Percentiles rank a stretch among this genome's conserved stretches.
Conservation (phyloP, 2,329 filamentous ascomycete species). For the Fusarium armeniacum region DNA sequence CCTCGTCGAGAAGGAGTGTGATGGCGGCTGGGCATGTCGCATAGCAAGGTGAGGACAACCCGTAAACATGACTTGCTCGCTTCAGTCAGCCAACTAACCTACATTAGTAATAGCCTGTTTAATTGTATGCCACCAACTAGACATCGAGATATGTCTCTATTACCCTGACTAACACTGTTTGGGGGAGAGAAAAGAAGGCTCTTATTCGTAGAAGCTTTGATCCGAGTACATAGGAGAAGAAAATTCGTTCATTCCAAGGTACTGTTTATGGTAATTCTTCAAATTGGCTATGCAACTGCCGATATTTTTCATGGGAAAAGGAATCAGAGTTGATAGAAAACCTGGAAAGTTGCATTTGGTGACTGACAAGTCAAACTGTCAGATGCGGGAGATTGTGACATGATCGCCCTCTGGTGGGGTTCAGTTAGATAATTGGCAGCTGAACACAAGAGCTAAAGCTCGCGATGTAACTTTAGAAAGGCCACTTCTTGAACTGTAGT, state of each 20-base stretch:
- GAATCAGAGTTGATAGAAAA: slow-evolving; percentile 26
- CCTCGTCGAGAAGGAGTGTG: slow-evolving; percentile 25
- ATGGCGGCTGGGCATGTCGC: slow-evolving; percentile 28
- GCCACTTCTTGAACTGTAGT: slow-evolving; percentile 16
- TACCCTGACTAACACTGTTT: background rate
- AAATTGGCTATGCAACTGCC: slow-evolving; percentile 28
- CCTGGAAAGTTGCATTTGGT: slow-evolving; percentile 15
- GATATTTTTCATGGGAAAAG: slow-evolving; percentile 22
- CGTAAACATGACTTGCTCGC: slow-evolving; percentile 4
- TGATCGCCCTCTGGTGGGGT: slow-evolving; percentile 32
- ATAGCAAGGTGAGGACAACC: slow-evolving; percentile 23
- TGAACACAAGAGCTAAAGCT: slow-evolving; percentile 27
- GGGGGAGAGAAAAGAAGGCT: slow-evolving; percentile 1
- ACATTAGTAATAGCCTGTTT: slow-evolving; percentile 25
- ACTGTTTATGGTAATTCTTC: background rate
- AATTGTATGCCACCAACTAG: background rate
- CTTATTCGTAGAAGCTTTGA: slow-evolving; percentile 14
- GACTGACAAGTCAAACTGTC: slow-evolving; percentile 41
- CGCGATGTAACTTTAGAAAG: slow-evolving; percentile 29
- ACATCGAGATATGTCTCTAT: slow-evolving; percentile 11
- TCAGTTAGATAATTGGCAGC: slow-evolving; percentile 16
- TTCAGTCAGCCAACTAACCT: slow-evolving; percentile 15
- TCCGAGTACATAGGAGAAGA: background rate
- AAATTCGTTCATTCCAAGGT: background rate
- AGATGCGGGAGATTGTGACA: slow-evolving; percentile 27